A percentile compares a stretch with the other conserved stretches of the same genome.
Conservation (phyloP, 2,329 filamentous ascomycete species). For the Phaeosphaeria sp. region DNA sequence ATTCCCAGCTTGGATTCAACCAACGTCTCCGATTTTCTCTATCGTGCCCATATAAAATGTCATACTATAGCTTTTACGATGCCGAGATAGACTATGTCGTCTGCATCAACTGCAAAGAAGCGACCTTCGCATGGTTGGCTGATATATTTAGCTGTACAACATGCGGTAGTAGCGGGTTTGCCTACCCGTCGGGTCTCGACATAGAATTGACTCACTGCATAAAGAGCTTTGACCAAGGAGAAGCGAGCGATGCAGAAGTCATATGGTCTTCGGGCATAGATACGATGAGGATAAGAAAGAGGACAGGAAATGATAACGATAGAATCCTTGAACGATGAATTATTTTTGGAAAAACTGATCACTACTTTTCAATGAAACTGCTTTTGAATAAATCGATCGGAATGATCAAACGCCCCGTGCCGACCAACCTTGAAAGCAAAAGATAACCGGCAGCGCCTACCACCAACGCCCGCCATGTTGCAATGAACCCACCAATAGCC, state of each 20-base stretch:
- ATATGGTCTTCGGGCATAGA: not conserved
- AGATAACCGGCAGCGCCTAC: conserved; percentile 2
- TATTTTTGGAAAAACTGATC: not conserved
- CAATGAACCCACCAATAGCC: not conserved
- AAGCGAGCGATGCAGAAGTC: not conserved
- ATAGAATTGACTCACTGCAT: not conserved
- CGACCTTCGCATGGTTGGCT: conserved; percentile 18
- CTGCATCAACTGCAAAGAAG: conserved; percentile 12
- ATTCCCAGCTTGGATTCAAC: not conserved
- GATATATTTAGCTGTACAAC: conserved; percentile 13
- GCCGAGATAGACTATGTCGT: conserved; percentile 9
- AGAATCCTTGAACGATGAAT: not conserved
- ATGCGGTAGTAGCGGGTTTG: conserved; percentile 7
- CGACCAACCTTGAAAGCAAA: not conserved
- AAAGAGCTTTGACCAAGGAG: too few relatives aligned
- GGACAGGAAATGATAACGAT: not conserved
- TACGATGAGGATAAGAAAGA: not conserved
- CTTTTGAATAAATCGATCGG: not conserved
- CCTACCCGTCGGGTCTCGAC: not conserved
- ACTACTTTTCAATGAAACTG: not conserved
- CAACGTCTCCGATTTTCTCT: not conserved
- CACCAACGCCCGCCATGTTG: conserved; percentile 8
- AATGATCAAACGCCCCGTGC: not conserved
- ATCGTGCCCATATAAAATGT: conserved; percentile 7
- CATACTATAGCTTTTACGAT: conserved; percentile 11